A percentile compares a stretch with the other conserved stretches of the same genome.
Evolutionary conservation across 2,329 filamentous ascomycete species (phyloP).

Genomic region (Dothideomycetes sp.): DNA sequence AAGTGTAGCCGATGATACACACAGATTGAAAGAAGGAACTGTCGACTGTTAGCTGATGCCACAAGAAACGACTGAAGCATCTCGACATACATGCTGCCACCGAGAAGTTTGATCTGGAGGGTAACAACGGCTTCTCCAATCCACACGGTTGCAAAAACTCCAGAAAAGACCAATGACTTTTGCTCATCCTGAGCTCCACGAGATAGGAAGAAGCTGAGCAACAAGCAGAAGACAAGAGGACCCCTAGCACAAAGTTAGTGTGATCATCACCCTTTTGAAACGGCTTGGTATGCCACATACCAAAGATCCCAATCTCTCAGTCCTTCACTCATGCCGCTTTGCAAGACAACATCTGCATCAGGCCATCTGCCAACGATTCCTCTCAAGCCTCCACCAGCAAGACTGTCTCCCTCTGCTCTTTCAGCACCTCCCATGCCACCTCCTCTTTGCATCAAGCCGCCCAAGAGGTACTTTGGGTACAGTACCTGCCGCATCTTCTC

Average conservation of each 20-base stretch:
- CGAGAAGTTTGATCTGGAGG: conserved; percentile 92
- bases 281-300: conserved; percentile 37
- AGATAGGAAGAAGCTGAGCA: conserved; percentile 80
- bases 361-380: conserved; percentile 55
- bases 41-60: conserved; percentile 23
- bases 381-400: conserved; percentile 38
- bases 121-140: conserved; percentile 93
- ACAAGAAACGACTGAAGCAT: too few relatives aligned
- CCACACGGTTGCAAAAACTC: conserved; percentile 95
- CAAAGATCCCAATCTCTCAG: conserved; percentile 96
- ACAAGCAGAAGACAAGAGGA: conserved; percentile 83
- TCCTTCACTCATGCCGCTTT: conserved; percentile 74
- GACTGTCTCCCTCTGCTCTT: conserved; percentile 41
- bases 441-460: conserved; percentile 50
- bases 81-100: conserved; percentile 81
- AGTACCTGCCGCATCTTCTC: conserved; percentile 97
- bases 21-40: conserved; percentile 97
- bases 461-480: conserved; percentile 87
- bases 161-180: conserved; percentile 83
- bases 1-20: conserved; percentile 95
- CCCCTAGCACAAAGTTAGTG: conserved; percentile 50
- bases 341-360: conserved; percentile 56
- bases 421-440: conserved; percentile 51
- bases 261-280: conserved; percentile 6
- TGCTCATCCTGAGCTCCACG: conserved; percentile 71